Base-by-base conservation (phyloP, 2,329 filamentous ascomycete genomes). In the Sporothrix globosa region DNA sequence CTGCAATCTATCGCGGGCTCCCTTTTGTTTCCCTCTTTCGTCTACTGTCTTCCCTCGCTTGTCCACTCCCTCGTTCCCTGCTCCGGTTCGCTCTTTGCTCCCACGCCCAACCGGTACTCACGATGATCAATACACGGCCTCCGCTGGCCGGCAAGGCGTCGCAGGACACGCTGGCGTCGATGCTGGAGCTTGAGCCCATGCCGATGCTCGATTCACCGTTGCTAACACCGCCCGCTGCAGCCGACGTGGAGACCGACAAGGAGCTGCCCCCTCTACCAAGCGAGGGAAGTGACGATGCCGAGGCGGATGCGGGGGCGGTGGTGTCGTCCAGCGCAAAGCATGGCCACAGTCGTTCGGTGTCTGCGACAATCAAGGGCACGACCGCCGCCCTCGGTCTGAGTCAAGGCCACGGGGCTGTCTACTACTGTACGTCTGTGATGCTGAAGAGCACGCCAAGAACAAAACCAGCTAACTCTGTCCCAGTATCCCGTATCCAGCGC, bases 131-230 rank as follows among this genome's bases (percentile, higher is more conserved):
- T 41, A 72, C 76, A 70, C 78, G 44, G 48, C 66, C 61, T 2
- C 52, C 79, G 34, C 77, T 83, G 44, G 76, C 77, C 69, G 77
- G 75, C 68, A 81, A 78, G 68, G 82, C 80, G 72, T 87, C 84
- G 56, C 80, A 83, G 72, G 84, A 85, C 75, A 88, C 88, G 50
- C 80, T 89, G 68, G 81, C 88, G 71, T 90, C 90, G 54, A 85
- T 97, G 71, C 85, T 90, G 67, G 88, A 95, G 77, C 83, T 97
- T 73, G 93, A 97, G 68, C 94, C 94, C 3, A 89, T 89, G 27
- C 94, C 93, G 0, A 92, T 97, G 56, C 48, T 54, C 48, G 91
- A 86, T 34, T 80, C 80, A 50, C 80, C 82, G 1, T 76, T 90
- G 21, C 13, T 44, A 14, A 53, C 68, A n/a, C 50, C 68, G 27